Evolutionary conservation across 1,284 basidiomycete species (phyloP), one percentile per base, ranked within the genome.

Genomic region (Stygiomarasmius scandens): DNA sequence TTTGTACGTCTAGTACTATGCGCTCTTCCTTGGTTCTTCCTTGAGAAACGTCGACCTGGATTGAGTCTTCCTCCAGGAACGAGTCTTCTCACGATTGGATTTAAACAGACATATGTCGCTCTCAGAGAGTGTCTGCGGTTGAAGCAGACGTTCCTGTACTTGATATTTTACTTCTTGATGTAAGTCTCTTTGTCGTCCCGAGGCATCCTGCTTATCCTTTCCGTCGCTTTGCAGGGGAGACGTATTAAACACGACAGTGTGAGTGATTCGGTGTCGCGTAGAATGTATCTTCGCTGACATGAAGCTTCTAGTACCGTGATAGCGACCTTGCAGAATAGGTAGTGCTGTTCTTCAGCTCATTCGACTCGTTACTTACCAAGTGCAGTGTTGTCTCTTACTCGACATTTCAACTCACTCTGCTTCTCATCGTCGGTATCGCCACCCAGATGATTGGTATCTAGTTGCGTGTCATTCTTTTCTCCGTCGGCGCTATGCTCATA

Each of bases 101-200:
- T 85, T 67, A 81, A 80, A 63, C 90, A 92, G 69, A 81, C 85
- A 2, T 86, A 85, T 64, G 77, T 86, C 46, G 89, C 88, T 1
- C 75, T 90, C 51, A 72, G 78, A 38, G 84, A 91, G 63, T 90
- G 88, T 64, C 68, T 86, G 68, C 79, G 80, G 25, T 77, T 92
- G 56, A 91, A 89, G 67, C 90, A 92, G 65, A 92, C 87, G 1
- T 89, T 89, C 65, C 61, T 90, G 46, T 91, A 91, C 64, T 78
- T 92, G 2, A 74, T 89, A 16, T 90, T 90, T 65, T 91, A 89
- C 69, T 91, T 92, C 67, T 73, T 92, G 27, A 89, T 91, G 87
- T 85, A 64, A 56, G 83, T 71, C 29, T 32, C 6, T 32, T 32
- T 2, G 16, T 20, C 12, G 14, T 38, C 9, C 19, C 8, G 20